Evolutionary conservation across 2,329 filamentous ascomycete species (phyloP).

Genomic region (Hypoxylon sp.): DNA sequence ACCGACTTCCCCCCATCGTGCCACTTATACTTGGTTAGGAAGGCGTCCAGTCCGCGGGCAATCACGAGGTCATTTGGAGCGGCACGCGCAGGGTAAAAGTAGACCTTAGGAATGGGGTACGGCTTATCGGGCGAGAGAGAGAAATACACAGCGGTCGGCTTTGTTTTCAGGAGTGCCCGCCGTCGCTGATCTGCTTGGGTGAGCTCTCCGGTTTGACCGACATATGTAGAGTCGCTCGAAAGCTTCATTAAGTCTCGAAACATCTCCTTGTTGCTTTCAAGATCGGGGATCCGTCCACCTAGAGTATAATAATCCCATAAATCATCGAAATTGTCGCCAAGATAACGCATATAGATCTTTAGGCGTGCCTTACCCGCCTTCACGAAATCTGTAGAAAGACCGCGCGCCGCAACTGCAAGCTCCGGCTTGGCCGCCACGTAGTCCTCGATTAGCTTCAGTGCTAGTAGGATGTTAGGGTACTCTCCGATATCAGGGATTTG

Average conservation of each 20-base stretch:
- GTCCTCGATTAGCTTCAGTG: conserved; percentile 11
- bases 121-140: conserved; percentile 16
- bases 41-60: conserved; percentile 8
- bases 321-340: conserved; percentile 8
- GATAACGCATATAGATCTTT: conserved; percentile 17
- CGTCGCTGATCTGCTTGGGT: neutral
- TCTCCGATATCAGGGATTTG: conserved; percentile 6
- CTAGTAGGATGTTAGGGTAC: conserved; percentile 5
- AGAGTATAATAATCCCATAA: conserved; percentile 15
- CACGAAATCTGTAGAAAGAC: conserved; percentile 11
- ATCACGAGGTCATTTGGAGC: conserved; percentile 9
- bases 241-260: conserved; percentile 6
- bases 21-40: conserved; percentile 13
- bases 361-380: conserved; percentile 6
- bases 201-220: neutral
- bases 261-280: conserved; percentile 15
- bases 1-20: conserved; percentile 9
- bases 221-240: neutral
- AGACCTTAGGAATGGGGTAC: conserved; percentile 19
- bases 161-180: conserved; percentile 1
- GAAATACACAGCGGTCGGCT: conserved; percentile 10
- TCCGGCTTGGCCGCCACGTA: conserved; percentile 2
- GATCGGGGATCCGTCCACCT: conserved; percentile 8
- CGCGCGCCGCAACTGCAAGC: conserved; percentile 4
- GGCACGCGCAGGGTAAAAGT: conserved; percentile 11